phyloP scores from a whole-genome alignment of 352 stramenopile species.

The Globisporangium uncinulatum region DNA sequence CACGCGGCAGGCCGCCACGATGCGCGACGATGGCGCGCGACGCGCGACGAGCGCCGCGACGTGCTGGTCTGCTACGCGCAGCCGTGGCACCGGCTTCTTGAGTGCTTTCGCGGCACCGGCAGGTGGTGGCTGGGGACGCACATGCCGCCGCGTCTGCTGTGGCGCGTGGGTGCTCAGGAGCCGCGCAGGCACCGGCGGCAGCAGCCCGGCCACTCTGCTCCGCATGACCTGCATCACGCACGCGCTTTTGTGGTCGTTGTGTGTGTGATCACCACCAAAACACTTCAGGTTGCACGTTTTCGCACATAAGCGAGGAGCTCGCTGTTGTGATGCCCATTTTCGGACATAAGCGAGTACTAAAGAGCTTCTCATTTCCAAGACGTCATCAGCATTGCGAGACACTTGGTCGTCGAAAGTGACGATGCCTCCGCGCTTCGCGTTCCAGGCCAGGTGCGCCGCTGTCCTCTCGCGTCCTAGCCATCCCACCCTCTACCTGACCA shows the following conservation, averaged over 20 bases:
- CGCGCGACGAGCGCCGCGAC: conserved; percentile 31
- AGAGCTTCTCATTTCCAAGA: neutral
- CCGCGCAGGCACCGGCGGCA: neutral
- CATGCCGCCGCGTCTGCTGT: neutral
- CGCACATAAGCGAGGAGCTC: no score
- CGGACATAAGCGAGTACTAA: no score
- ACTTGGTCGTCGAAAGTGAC: neutral
- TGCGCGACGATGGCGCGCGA: conserved; percentile 21
- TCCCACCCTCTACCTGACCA: neutral
- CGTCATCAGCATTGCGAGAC: neutral
- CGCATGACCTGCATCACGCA: conserved; percentile 3
- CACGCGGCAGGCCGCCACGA: conserved; percentile 28
- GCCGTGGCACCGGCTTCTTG: conserved; percentile 10
- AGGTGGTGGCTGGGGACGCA: neutral
- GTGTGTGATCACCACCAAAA: no score
- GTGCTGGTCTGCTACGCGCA: conserved; percentile 26
- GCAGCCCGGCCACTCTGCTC: neutral
- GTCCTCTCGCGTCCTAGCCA: neutral
- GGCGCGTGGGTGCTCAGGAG: neutral
- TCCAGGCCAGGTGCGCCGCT: conserved; percentile 32
- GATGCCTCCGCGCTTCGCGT: conserved; percentile 47
- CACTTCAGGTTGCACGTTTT: neutral
- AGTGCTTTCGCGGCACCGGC: neutral
- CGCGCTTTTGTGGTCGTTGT: no score
- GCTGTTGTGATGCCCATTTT: no score